These are phyloP conservation scores for Tetrapyrgos nigripes DNA, from an alignment of 1,284 basidiomycete genomes.

Conservation along the genomic window DNA sequence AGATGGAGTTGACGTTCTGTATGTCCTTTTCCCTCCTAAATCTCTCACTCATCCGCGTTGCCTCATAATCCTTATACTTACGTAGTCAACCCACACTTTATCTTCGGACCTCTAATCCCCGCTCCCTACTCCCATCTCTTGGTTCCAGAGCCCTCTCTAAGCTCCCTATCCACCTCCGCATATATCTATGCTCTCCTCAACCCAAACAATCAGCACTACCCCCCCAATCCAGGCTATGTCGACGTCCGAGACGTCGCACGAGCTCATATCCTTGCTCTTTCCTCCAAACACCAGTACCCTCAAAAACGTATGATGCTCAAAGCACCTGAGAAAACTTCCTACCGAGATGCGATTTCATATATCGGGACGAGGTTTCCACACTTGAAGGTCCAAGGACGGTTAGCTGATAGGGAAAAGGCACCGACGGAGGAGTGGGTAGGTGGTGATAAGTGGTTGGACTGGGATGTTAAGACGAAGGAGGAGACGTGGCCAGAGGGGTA, in stretches of 20 bases:
- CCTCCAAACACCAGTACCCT: not conserved
- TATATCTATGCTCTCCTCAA: not conserved
- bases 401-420: not conserved
- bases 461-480: not conserved
- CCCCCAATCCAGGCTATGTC: not conserved
- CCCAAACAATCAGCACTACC: not conserved
- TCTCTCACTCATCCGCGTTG: not conserved
- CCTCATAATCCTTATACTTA: not conserved
- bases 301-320: not conserved
- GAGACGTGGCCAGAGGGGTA: not conserved
- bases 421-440: not conserved
- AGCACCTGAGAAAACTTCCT: not conserved
- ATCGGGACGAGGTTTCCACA: not conserved
- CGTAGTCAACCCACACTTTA: not conserved
- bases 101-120: not conserved
- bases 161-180: not conserved
- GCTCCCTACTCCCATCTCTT: not conserved
- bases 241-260: constrained; percentile 6
- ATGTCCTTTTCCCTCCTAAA: not conserved
- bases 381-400: not conserved
- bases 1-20: not conserved
- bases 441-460: not conserved
- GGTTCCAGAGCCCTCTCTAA: not conserved
- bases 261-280: constrained; percentile 4
- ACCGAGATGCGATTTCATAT: not conserved